A percentile compares a stretch with the other conserved stretches of the same genome.
These are phyloP conservation scores for Collybiopsis confluens DNA, from an alignment of 768 basidiomycete genomes.

Conservation along the genomic window DNA sequence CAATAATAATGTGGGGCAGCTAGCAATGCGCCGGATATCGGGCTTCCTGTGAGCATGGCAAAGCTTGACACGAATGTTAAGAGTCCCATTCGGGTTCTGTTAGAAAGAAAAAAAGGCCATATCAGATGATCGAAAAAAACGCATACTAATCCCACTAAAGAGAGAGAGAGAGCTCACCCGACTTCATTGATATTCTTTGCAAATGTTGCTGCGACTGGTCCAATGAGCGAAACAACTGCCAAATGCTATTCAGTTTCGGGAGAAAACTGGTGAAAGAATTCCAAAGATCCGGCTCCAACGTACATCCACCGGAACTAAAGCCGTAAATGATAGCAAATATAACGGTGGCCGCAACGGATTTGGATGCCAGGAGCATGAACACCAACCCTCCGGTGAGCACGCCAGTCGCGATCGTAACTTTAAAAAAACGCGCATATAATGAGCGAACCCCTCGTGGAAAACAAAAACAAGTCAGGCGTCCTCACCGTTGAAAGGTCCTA, in stretches of 20 bases:
- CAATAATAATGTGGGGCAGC: conserved; percentile 5
- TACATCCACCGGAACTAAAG: conserved; percentile 9
- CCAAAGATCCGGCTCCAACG: background rate
- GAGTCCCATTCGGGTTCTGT: conserved; percentile 9
- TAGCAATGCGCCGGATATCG: conserved; percentile 5
- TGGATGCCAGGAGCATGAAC: conserved; percentile 4
- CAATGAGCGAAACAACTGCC: conserved; percentile 3
- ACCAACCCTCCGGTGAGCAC: conserved; percentile 1
- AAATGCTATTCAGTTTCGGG: too few relatives aligned
- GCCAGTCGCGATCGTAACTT: conserved; percentile 1
- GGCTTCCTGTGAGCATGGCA: conserved; percentile 8
- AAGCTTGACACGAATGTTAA: conserved; percentile 6
- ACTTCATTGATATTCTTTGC: conserved; percentile 9
- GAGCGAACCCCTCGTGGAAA: too few relatives aligned
- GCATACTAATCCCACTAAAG: background rate
- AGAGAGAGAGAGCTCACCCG: background rate
- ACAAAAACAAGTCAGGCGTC: background rate
- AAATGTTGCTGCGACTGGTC: conserved; percentile 6
- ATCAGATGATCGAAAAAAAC: background rate
- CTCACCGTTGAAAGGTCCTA: conserved; percentile 6
- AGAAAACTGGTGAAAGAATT: background rate
- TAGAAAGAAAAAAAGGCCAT: background rate
- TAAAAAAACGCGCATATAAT: background rate
- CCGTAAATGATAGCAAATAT: conserved; percentile 5
- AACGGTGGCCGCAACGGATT: background rate